Base-by-base conservation (phyloP, 306 rosid genomes). In the Mucuna pruriens region DNA sequence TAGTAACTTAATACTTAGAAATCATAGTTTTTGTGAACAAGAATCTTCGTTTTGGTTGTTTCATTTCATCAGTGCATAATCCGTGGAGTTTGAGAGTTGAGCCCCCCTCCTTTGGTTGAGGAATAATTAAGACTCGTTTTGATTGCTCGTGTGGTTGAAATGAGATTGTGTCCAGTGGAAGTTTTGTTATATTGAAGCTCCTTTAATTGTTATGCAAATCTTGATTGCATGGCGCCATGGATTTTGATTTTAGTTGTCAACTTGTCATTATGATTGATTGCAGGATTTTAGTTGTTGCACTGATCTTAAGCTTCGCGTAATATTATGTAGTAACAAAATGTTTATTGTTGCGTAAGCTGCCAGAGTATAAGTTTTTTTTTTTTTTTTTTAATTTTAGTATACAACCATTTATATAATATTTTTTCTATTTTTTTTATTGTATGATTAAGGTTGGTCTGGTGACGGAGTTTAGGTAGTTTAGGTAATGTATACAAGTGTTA, bases 21-120 rank as follows among this genome's bases (percentile, higher is more conserved):
- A 66, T 69, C 82, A 69, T 77, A 76, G 83, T 77, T 80, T 80
- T 64, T 52, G 70, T 29, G 73, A 55, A 45, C 78, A 34, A 80
- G 48, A 51, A 38, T 75, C 79, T 64, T 82, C 45, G 49, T 80
- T 13, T 6, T 80, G 87, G 36, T 73, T 71, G 83, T 75, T 72
- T 22, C 68, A 9, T 51, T 39, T 76, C 45, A n/a, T 77, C 71
- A 76, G 84, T 16, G 52, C 54, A 40, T 9, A 52, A 33, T 29
- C 66, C 55, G 6, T 70, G 77, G 63, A 10, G 63, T 45, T 39
- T 63, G 78, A 33, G 46, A 29, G n/a, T n/a, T n/a, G n/a, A n/a
- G n/a, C n/a, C n/a, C 33, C 25, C 66, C 20, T 1, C 51, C n/a
- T 79, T 64, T 64, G 83, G 70, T 80, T 69, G 79, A 55, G 33